Base-by-base conservation (phyloP, 495 filamentous ascomycete genomes). In the Hyaloscypha variabilis region DNA sequence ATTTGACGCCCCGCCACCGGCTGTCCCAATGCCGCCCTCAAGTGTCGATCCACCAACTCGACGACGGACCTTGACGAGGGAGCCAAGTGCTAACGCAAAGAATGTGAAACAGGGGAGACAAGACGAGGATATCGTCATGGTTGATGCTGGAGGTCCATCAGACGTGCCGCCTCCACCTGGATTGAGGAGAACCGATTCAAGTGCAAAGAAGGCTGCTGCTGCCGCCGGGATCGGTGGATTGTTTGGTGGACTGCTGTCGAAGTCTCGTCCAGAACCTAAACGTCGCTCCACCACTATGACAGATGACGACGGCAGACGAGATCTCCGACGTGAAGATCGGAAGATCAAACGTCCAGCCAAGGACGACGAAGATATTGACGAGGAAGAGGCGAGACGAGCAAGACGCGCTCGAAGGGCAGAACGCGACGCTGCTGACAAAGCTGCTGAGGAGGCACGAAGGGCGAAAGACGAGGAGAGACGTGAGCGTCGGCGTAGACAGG, bases 351-450 rank as follows among this genome's bases (percentile, higher is more conserved):
- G 71, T n/a, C 36, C 64, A 24, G 49, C 62, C 11, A 64, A 26
- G 52, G 69, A 71, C 11, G 65, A 25, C 3, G 60, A 13, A 25
- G 54, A 55, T 6, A 51, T 60, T 31, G 75, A 77, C 29, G 82
- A 86, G 28, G 80, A 81, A 21, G 83, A 86, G 66, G 83, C 81
- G 11, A 81, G 82, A 42, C 81, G 83, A 14, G 82, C 82, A 46
- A 77, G 83, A 28, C 80, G 78, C 52, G 77, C 79, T n/a, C 77
- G 75, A 36, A 76, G 75, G 34, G 81, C 82, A 50, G 78, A 82
- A 50, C 31, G 62, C 28, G 72, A 68, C 49, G 72, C 69, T 39
- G 61, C 63, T 28, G 72, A 74, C 51, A 74, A 71, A 52, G 77
- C 77, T 8, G 81, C 79, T 21, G 83, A 83, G 58, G 80, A 83